These are phyloP conservation scores for Macaranga tanarius DNA, from an alignment of 441 rosid species.

Conservation along the genomic window DNA sequence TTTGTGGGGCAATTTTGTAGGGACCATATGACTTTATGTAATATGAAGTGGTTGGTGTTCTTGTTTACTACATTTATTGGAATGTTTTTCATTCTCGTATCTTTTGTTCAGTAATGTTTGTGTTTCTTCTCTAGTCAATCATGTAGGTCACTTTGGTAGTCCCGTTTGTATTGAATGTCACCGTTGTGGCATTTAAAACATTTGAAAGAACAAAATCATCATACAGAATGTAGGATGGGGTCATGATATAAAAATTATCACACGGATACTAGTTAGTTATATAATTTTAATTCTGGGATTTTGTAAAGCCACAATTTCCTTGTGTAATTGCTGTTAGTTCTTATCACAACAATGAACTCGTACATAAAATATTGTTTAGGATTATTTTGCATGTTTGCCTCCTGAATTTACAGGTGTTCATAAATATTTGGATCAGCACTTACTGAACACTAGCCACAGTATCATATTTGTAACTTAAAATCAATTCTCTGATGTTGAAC, in stretches of 20 bases:
- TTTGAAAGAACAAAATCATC: slow-evolving; percentile 16
- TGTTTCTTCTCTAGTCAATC: slow-evolving; percentile 8
- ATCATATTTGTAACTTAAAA: neutral
- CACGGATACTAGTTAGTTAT: too few species aligned
- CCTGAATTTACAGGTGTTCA: neutral
- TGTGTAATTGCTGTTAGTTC: neutral
- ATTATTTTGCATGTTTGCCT: slow-evolving; percentile 5
- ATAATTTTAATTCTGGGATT: slow-evolving; percentile 5
- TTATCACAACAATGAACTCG: neutral
- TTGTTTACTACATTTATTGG: slow-evolving; percentile 24
- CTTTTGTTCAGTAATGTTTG: neutral
- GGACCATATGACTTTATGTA: slow-evolving; percentile 31
- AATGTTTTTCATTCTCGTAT: slow-evolving; percentile 19
- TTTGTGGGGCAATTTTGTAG: slow-evolving; percentile 21
- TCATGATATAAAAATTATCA: slow-evolving; percentile 2
- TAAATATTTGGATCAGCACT: neutral
- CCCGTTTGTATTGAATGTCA: slow-evolving; percentile 18
- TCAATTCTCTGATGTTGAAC: neutral
- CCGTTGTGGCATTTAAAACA: slow-evolving; percentile 9
- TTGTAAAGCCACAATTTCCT: slow-evolving; percentile 3
- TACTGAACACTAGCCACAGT: neutral
- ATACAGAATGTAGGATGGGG: slow-evolving; percentile 3
- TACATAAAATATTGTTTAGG: neutral
- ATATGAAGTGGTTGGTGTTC: slow-evolving; percentile 29
- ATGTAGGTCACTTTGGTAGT: slow-evolving; percentile 16